These are phyloP conservation scores for Carex scoparia DNA, from an alignment of 176 grass and related monocot species.

Conservation along the genomic window DNA sequence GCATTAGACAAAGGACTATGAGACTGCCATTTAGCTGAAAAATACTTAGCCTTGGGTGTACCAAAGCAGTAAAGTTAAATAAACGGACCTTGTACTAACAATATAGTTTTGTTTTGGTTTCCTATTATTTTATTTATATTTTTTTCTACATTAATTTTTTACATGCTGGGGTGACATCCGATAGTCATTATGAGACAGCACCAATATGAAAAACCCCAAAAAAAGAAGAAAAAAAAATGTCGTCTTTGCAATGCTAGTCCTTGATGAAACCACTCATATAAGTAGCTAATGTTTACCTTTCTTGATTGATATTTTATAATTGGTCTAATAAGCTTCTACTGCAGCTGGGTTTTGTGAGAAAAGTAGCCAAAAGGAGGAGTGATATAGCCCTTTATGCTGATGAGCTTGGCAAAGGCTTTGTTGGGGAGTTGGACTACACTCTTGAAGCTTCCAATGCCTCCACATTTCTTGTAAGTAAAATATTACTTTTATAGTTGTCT, in stretches of 20 bases:
- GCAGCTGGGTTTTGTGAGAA: constrained; percentile 68
- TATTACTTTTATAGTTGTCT: background rate
- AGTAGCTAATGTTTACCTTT: background rate
- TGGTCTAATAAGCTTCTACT: constrained; percentile 22
- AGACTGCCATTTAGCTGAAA: background rate
- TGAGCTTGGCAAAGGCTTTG: constrained; percentile 85
- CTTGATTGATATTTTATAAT: background rate
- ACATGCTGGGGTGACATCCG: background rate
- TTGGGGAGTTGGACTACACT: constrained; percentile 84
- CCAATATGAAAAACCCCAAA: background rate
- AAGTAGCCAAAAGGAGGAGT: constrained; percentile 71
- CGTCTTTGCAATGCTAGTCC: background rate
- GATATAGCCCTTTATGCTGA: constrained; percentile 87
- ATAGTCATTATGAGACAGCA: background rate
- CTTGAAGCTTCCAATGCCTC: constrained; percentile 86
- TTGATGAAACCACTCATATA: background rate
- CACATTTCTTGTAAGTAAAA: constrained; percentile 69
- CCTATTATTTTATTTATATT: background rate
- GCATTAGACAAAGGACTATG: background rate
- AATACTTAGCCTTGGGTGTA: background rate
- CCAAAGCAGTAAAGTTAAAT: background rate
- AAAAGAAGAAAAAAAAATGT: background rate
- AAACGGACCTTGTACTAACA: background rate
- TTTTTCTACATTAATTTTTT: background rate
- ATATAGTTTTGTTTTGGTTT: background rate